These are phyloP conservation scores for Malus sieversii DNA, from an alignment of 306 rosid species.

Conservation along the genomic window DNA sequence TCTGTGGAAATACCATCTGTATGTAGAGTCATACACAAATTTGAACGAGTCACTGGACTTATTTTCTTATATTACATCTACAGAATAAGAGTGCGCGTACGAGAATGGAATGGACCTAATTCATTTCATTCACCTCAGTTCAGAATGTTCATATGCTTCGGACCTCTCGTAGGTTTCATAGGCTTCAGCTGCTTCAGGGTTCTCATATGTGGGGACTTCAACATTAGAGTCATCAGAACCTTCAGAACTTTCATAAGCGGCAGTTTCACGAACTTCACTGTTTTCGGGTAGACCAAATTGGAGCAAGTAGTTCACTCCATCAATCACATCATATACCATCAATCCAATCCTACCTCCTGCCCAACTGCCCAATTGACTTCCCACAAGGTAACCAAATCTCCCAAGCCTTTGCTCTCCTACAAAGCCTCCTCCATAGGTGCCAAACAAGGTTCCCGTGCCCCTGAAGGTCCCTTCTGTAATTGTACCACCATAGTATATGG, in stretches of 20 bases:
- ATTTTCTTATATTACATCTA: not conserved
- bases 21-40: not conserved
- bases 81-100: not conserved
- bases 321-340: conserved; percentile 71
- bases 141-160: conserved; percentile 37
- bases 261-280: conserved; percentile 26
- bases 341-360: conserved; percentile 84
- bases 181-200: conserved; percentile 27
- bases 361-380: conserved; percentile 91
- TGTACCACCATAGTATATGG: conserved; percentile 74
- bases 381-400: conserved; percentile 77
- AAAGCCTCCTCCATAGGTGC: conserved; percentile 65
- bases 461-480: conserved; percentile 54
- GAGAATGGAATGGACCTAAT: not conserved
- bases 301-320: conserved; percentile 63
- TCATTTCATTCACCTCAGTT: conserved; percentile 37
- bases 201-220: conserved; percentile 20
- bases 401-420: conserved; percentile 69
- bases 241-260: conserved; percentile 20
- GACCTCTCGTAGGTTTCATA: conserved; percentile 16
- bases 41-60: not conserved
- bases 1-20: not conserved
- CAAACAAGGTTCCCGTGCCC: conserved; percentile 73
- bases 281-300: conserved; percentile 26
- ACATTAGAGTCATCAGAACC: conserved; percentile 13